Conservation (phyloP, 257 asterid species). For the Nicotiana sylvestris region DNA sequence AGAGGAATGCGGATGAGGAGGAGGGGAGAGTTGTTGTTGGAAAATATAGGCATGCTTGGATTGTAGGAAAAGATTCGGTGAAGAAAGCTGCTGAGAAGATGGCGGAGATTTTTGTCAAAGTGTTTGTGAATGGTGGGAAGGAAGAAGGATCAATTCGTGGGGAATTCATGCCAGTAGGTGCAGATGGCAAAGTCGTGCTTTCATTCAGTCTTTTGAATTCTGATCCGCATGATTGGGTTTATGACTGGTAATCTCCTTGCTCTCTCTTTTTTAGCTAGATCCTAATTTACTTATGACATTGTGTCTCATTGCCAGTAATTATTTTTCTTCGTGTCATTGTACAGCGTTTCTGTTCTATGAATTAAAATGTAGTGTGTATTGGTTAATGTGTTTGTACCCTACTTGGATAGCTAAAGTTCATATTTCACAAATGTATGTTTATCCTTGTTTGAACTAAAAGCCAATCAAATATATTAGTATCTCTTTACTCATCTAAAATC, state of each 20-base stretch:
- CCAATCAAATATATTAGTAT: conserved; percentile 8
- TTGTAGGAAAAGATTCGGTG: conserved; percentile 51
- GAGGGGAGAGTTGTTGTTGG: conserved; percentile 68
- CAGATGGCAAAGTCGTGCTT: conserved; percentile 89
- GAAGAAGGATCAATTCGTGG: conserved; percentile 71
- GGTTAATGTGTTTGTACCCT: not conserved
- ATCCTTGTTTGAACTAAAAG: not conserved
- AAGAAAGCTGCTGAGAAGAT: conserved; percentile 57
- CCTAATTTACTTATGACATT: not conserved
- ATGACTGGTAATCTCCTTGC: conserved; percentile 57
- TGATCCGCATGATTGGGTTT: conserved; percentile 70
- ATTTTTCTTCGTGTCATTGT: not conserved
- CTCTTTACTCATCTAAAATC: not conserved
- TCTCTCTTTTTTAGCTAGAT: not conserved
- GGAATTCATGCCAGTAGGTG: conserved; percentile 98
- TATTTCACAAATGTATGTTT: not conserved
- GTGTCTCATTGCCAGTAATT: conserved; percentile 1
- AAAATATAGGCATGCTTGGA: conserved; percentile 85
- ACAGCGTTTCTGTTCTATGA: not conserved
- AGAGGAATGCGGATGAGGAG: conserved; percentile 21
- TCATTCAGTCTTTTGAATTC: conserved; percentile 93
- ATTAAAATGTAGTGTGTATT: not conserved
- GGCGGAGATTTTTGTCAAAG: conserved; percentile 63
- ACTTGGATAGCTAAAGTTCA: not conserved
- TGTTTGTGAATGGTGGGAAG: conserved; percentile 79